These are phyloP conservation scores for Erythrobasidium hasegawianum DNA, from an alignment of 1,284 basidiomycete genomes.

Conservation along the genomic window DNA sequence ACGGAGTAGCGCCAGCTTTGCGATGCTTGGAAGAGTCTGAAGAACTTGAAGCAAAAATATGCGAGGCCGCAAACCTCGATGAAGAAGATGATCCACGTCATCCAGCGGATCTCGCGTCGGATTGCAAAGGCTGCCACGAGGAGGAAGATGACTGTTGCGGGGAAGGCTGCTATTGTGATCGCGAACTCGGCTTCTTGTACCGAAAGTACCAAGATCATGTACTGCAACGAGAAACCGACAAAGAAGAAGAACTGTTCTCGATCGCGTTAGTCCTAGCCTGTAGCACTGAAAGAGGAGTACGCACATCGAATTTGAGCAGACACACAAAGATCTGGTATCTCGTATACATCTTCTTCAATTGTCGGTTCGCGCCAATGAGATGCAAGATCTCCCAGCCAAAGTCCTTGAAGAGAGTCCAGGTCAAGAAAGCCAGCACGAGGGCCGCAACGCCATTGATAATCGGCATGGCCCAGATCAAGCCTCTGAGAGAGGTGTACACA, in stretches of 20 bases:
- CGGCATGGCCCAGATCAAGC: slow-evolving; percentile 34
- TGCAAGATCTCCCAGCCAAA: slow-evolving; percentile 71
- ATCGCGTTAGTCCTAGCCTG: too few species aligned
- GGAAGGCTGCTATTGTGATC: slow-evolving; percentile 72
- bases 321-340: slow-evolving; percentile 79
- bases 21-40: slow-evolving; percentile 58
- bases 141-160: slow-evolving; percentile 68
- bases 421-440: slow-evolving; percentile 25
- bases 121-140: slow-evolving; percentile 64
- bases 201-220: slow-evolving; percentile 66
- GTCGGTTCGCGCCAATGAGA: slow-evolving; percentile 59
- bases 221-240: slow-evolving; percentile 74
- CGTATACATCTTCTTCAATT: slow-evolving; percentile 77
- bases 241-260: slow-evolving; percentile 61
- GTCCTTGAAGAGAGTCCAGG: slow-evolving; percentile 39
- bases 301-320: slow-evolving; percentile 80
- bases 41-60: slow-evolving; percentile 60
- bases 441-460: slow-evolving; percentile 26
- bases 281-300: too few species aligned
- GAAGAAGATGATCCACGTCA: slow-evolving; percentile 50
- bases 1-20: slow-evolving; percentile 14
- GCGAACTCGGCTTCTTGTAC: slow-evolving; percentile 55
- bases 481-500: slow-evolving; percentile 40
- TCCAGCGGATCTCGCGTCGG: slow-evolving; percentile 70
- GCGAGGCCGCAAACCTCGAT: slow-evolving; percentile 19